Evolutionary conservation across 2,329 filamentous ascomycete species (phyloP).

Genomic region (Botryosphaeria dothidea): DNA sequence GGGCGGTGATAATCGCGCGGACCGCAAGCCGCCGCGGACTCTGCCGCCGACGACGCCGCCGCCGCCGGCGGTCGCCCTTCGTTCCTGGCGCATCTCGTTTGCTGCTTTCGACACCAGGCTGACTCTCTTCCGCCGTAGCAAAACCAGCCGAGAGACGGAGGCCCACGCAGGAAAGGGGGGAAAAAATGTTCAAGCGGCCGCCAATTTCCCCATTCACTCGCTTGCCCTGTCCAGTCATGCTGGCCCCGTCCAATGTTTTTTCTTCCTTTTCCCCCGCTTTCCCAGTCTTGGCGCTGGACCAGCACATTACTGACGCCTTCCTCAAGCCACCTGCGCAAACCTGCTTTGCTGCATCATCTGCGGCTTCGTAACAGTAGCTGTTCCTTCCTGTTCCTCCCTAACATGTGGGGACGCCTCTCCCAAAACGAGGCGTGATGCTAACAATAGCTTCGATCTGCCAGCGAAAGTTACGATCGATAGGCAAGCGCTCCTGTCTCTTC

Average conservation of each 20-base stretch:
- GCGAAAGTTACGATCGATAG: background rate
- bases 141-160: background rate
- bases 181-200: background rate
- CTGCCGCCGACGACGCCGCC: background rate
- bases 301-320: too few species aligned
- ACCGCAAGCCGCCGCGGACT: conserved; percentile 3
- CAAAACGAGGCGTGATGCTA: background rate
- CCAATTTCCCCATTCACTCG: background rate
- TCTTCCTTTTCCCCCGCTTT: background rate
- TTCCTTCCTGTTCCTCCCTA: background rate
- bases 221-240: background rate
- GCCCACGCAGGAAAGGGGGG: background rate
- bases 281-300: too few species aligned
- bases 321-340: background rate
- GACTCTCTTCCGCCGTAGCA: background rate
- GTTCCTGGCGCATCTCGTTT: background rate
- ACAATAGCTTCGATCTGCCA: conserved; percentile 13
- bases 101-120: background rate
- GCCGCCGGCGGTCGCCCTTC: background rate
- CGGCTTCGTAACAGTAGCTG: background rate
- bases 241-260: background rate
- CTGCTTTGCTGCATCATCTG: background rate
- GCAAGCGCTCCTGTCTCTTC: background rate
- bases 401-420: background rate
- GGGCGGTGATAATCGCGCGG: conserved; percentile 4